Evolutionary conservation across 2,329 filamentous ascomycete genomes (phyloP).

Genomic region (Ceratocystis albifundus): DNA sequence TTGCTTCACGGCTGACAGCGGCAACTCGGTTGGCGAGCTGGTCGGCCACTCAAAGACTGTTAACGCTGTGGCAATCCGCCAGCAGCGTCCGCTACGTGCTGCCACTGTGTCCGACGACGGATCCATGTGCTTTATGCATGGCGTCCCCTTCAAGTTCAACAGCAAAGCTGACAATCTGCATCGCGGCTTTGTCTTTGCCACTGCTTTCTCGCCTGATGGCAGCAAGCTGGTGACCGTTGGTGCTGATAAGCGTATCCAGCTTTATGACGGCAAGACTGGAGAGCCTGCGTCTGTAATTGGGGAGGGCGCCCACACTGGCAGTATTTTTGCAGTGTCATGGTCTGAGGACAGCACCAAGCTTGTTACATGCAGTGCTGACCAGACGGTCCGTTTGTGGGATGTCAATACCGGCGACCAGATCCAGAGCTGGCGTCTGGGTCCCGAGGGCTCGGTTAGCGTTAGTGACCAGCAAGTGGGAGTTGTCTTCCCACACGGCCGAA

Average conservation of each 20-base stretch:
- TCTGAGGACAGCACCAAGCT: conserved; percentile 72
- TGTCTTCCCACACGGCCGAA: conserved; percentile 72
- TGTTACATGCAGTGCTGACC: conserved; percentile 85
- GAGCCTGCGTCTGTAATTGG: conserved; percentile 67
- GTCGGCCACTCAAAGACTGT: conserved; percentile 81
- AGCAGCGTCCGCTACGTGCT: conserved; percentile 80
- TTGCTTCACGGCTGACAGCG: conserved; percentile 89
- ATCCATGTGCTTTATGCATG: conserved; percentile 82
- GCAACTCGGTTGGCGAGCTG: conserved; percentile 91
- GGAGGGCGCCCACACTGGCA: conserved; percentile 74
- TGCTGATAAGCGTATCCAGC: conserved; percentile 81
- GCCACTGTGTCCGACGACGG: conserved; percentile 86
- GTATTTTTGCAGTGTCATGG: conserved; percentile 89
- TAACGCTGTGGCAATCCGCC: conserved; percentile 81
- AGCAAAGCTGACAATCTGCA: conserved; percentile 68
- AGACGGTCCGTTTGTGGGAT: conserved; percentile 92
- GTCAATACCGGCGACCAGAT: conserved; percentile 63
- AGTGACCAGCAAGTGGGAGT: conserved; percentile 88
- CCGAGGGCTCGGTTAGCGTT: conserved; percentile 58
- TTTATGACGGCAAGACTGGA: conserved; percentile 94
- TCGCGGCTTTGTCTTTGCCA: conserved; percentile 76
- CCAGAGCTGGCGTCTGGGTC: conserved; percentile 77
- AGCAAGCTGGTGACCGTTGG: conserved; percentile 73
- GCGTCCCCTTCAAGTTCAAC: conserved; percentile 91
- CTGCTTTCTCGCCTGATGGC: conserved; percentile 84